These are phyloP conservation scores for Sporothrix sp. DNA, from an alignment of 2,329 filamentous ascomycete species.

Conservation along the genomic window DNA sequence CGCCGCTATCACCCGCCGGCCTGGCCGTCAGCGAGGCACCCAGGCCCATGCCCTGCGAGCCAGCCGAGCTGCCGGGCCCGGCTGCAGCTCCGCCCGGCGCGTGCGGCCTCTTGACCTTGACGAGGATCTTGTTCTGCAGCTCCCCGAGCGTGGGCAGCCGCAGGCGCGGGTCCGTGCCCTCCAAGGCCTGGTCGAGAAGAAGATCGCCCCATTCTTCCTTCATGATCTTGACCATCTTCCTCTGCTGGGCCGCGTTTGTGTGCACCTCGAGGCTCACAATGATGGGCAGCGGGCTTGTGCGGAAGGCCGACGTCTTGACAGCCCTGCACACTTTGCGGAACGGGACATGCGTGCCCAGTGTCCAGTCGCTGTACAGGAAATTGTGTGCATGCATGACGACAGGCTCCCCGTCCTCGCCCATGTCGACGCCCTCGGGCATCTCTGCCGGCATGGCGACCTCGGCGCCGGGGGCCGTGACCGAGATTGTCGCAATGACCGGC, in stretches of 20 bases:
- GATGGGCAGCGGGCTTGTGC: slow-evolving; percentile 64
- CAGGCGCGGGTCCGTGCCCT: slow-evolving; percentile 41
- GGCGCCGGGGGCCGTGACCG: slow-evolving; percentile 12
- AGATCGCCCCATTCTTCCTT: slow-evolving; percentile 71
- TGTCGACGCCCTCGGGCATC: slow-evolving; percentile 14
- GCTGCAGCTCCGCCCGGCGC: neutral
- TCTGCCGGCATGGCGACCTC: slow-evolving; percentile 12
- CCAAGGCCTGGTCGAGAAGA: slow-evolving; percentile 52
- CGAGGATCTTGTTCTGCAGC: slow-evolving; percentile 67
- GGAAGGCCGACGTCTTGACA: slow-evolving; percentile 70
- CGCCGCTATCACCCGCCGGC: slow-evolving; percentile 24
- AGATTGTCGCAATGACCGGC: slow-evolving; percentile 9
- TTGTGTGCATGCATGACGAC: slow-evolving; percentile 61
- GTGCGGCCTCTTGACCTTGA: slow-evolving; percentile 62
- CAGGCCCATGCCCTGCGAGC: slow-evolving; percentile 22
- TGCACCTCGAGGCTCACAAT: slow-evolving; percentile 93
- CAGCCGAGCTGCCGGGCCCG: slow-evolving; percentile 18
- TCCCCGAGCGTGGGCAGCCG: slow-evolving; percentile 61
- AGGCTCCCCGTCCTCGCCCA: slow-evolving; percentile 49
- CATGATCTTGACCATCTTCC: slow-evolving; percentile 91
- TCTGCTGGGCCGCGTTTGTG: slow-evolving; percentile 70
- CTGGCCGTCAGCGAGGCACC: slow-evolving; percentile 23
- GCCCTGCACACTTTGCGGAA: slow-evolving; percentile 81
- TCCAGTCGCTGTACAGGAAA: slow-evolving; percentile 42
- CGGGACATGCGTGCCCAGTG: slow-evolving; percentile 72